These are phyloP conservation scores for Hordeum vulgare DNA, from an alignment of 176 grass and related monocot species.

Conservation along the genomic window MorexV3_pseudomolecules_assembly NC_058520.1:464785370-464785869, in stretches of 20 bases:
- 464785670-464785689: not conserved
- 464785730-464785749: no score
- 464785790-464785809: no score
- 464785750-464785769: no score
- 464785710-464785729: not conserved
- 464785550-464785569: not conserved
- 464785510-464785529: slow-evolving; percentile 88
- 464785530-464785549: slow-evolving; percentile 29
- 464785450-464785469: not conserved
- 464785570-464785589: not conserved
- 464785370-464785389: not conserved
- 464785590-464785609: not conserved
- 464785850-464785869: no score
- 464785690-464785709: not conserved
- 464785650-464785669: not conserved
- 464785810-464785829: no score
- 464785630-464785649: not conserved
- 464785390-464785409: no score
- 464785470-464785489: slow-evolving; percentile 97
- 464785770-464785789: no score
- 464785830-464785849: no score
- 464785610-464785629: not conserved
- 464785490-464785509: slow-evolving; percentile 99
- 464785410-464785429: not conserved
- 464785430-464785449: not conserved